Conservation (phyloP, 495 filamentous ascomycete species). For the Penicillium daleae region DNA sequence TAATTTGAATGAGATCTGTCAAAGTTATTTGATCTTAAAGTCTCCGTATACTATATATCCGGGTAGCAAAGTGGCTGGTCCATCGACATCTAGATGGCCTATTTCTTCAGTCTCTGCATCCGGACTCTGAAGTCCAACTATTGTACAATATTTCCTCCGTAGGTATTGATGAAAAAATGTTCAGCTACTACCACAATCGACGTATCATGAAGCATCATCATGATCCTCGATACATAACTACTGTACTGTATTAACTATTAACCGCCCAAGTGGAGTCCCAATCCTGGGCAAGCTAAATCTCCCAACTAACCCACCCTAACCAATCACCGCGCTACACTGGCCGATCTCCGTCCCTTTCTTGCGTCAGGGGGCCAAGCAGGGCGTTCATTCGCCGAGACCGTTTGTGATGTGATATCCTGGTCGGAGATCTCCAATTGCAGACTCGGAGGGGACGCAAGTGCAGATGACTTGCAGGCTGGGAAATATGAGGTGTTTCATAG, state of each 20-base stretch:
- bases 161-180: neutral
- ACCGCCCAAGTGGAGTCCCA: slow-evolving; percentile 26
- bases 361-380: neutral
- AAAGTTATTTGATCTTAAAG: too few relatives aligned
- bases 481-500: slow-evolving; percentile 11
- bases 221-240: too few relatives aligned
- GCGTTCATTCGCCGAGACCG: neutral
- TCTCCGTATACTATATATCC: neutral
- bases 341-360: slow-evolving; percentile 6
- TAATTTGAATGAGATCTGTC: neutral
- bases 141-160: too few relatives aligned
- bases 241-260: too few relatives aligned
- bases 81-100: too few relatives aligned
- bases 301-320: neutral
- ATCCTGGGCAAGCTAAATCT: neutral
- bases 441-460: neutral
- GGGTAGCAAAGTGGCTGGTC: too few relatives aligned
- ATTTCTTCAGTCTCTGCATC: too few relatives aligned
- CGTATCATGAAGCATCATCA: slow-evolving; percentile 9
- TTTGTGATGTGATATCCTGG: neutral
- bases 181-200: neutral
- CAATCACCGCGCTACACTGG: neutral
- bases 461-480: neutral
- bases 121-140: too few relatives aligned
- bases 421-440: neutral